Conservation (phyloP, 257 asterid genomes). For the Linderniella brevidens region DNA sequence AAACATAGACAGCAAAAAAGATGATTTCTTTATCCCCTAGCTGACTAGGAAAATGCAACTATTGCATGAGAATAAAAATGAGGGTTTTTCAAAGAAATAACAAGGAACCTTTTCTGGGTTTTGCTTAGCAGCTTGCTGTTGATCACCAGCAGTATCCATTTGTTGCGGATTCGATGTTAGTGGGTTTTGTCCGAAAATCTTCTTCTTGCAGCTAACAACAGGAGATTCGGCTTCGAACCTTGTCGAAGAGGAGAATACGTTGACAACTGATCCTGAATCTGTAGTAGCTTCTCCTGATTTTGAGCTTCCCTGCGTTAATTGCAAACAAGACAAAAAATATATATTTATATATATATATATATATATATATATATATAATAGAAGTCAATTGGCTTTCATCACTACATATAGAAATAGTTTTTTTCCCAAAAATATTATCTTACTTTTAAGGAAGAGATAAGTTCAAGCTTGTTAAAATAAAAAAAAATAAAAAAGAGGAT, state of each 20-base stretch:
- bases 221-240: conserved; percentile 55
- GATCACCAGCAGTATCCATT: conserved; percentile 24
- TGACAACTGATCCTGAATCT: conserved; percentile 53
- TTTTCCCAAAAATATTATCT: conserved; percentile 9
- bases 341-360: too few species aligned
- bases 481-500: too few species aligned
- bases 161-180: conserved; percentile 13
- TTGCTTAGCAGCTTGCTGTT: conserved; percentile 27
- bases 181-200: too few species aligned
- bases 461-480: too few species aligned
- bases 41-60: conserved; percentile 15
- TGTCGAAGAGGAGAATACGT: conserved; percentile 31
- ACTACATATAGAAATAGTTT: not conserved
- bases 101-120: conserved; percentile 48
- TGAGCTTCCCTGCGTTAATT: conserved; percentile 46
- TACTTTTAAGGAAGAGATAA: conserved; percentile 2
- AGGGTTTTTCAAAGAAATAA: not conserved
- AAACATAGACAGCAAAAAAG: too few species aligned
- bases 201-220: conserved; percentile 28
- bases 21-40: not conserved
- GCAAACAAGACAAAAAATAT: conserved; percentile 7
- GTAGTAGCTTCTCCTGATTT: conserved; percentile 73
- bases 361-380: too few species aligned
- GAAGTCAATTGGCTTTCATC: conserved; percentile 24
- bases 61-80: not conserved